Percentiles rank a stretch among this genome's conserved stretches.
phyloP scores from a whole-genome alignment of 768 basidiomycete genomes.

The Nidularia pulvinata region DNA sequence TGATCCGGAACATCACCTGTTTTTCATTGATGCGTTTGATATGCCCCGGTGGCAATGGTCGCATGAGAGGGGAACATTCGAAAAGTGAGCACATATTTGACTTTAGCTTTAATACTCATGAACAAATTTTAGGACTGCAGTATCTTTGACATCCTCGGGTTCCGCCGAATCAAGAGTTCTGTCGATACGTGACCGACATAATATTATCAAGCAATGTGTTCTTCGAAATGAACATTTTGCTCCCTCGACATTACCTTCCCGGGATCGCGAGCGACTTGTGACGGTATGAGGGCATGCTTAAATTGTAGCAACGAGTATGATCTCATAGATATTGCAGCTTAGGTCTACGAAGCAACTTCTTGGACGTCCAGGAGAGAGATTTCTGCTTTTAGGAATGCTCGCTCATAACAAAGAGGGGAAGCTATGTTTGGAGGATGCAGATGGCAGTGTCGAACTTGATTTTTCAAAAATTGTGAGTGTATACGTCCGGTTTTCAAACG shows the following conservation, averaged over 20 bases:
- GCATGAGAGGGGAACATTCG: conserved; percentile 82
- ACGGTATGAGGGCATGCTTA: conserved; percentile 48
- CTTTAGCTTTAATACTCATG: conserved; percentile 3
- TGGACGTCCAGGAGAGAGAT: conserved; percentile 86
- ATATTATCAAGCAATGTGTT: conserved; percentile 92
- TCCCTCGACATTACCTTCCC: conserved; percentile 90
- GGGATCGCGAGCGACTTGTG: conserved; percentile 84
- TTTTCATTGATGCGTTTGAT: conserved; percentile 88
- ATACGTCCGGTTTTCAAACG: conserved; percentile 6
- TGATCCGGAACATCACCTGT: conserved; percentile 81
- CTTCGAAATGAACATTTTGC: conserved; percentile 97
- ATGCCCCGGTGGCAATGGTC: conserved; percentile 98
- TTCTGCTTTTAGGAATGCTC: conserved; percentile 94
- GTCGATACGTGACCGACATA: conserved; percentile 82
- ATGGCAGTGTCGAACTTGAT: conserved; percentile 88
- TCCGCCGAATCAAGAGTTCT: conserved; percentile 80
- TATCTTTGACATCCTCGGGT: conserved; percentile 71
- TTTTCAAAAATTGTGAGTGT: conserved; percentile 78
- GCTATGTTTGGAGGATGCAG: conserved; percentile 90
- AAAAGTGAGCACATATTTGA: conserved; percentile 53
- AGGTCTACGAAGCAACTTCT: conserved; percentile 96
- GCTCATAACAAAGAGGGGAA: conserved; percentile 88
- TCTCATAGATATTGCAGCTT: conserved; percentile 46
- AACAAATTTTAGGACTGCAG: conserved; percentile 39
- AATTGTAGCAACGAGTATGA: too few relatives aligned